These are phyloP conservation scores for Parsonsia alboflavescens DNA, from an alignment of 257 asterid species.

Conservation along the genomic window DNA sequence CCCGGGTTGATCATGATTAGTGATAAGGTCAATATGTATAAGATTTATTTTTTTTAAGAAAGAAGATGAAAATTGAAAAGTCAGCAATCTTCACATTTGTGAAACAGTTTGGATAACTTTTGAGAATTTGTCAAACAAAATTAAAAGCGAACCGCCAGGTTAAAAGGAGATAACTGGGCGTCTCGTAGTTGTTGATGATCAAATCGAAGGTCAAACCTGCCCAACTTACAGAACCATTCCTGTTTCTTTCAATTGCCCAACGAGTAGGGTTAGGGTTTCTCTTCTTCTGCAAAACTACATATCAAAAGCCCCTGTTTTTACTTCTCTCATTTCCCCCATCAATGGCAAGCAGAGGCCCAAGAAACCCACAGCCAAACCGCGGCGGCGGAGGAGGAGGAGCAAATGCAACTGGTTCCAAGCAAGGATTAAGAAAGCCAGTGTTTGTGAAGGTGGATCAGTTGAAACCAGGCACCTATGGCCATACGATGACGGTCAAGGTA, in stretches of 20 bases:
- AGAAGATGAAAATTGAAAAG: background rate
- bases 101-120: background rate
- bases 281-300: background rate
- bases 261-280: conserved; percentile 55
- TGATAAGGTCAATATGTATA: too few relatives aligned
- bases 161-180: background rate
- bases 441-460: conserved; percentile 58
- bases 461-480: conserved; percentile 74
- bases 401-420: conserved; percentile 24
- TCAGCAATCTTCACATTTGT: background rate
- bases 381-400: conserved; percentile 26
- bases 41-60: too few relatives aligned
- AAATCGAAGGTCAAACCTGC: background rate
- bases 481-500: conserved; percentile 56
- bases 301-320: background rate
- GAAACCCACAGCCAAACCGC: conserved; percentile 17
- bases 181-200: background rate
- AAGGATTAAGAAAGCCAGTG: conserved; percentile 68
- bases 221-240: background rate
- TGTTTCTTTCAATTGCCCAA: background rate
- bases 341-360: conserved; percentile 54
- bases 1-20: too few relatives aligned
- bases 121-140: background rate
- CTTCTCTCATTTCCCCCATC: background rate
- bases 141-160: background rate